Percentiles rank a stretch among this genome's conserved stretches.
phyloP scores from a whole-genome alignment of 768 basidiomycete species.

The Suillus subaureus region DNA sequence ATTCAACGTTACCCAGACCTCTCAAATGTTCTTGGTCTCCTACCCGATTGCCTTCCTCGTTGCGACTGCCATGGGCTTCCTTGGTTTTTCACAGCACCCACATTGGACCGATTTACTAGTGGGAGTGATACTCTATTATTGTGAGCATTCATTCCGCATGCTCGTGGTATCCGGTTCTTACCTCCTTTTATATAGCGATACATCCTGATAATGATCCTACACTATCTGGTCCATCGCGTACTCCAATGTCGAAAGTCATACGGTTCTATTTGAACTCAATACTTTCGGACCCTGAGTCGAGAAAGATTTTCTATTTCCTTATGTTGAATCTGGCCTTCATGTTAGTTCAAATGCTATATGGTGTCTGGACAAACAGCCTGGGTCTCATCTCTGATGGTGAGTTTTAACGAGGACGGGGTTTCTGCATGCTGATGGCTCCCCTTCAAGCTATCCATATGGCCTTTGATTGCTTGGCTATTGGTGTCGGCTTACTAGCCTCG shows the following conservation, averaged over 20 bases:
- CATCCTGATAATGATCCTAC: constrained; percentile 49
- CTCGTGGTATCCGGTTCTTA: neutral
- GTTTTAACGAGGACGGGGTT: constrained; percentile 22
- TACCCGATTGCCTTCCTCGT: constrained; percentile 54
- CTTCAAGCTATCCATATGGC: constrained; percentile 95
- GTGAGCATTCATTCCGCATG: constrained; percentile 39
- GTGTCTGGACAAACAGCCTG: constrained; percentile 96
- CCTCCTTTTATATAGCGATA: constrained; percentile 42
- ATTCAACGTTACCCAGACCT: constrained; percentile 49
- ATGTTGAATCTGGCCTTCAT: constrained; percentile 94
- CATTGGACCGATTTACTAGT: constrained; percentile 62
- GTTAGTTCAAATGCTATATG: constrained; percentile 96
- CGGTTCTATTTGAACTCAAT: constrained; percentile 87
- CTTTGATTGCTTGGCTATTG: constrained; percentile 98
- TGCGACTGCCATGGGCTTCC: constrained; percentile 54
- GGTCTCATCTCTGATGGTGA: constrained; percentile 96
- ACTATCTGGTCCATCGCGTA: constrained; percentile 46
- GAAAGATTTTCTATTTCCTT: constrained; percentile 96
- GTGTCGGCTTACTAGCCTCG: constrained; percentile 91
- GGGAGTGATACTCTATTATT: constrained; percentile 61
- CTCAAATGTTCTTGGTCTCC: constrained; percentile 60
- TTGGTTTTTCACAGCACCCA: constrained; percentile 65
- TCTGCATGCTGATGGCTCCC: constrained; percentile 8
- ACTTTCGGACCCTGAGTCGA: constrained; percentile 86
- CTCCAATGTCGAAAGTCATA: constrained; percentile 54